Base-by-base conservation (phyloP, 192 early-diverging fungal species). In the Obelidium mucronatum region DNA sequence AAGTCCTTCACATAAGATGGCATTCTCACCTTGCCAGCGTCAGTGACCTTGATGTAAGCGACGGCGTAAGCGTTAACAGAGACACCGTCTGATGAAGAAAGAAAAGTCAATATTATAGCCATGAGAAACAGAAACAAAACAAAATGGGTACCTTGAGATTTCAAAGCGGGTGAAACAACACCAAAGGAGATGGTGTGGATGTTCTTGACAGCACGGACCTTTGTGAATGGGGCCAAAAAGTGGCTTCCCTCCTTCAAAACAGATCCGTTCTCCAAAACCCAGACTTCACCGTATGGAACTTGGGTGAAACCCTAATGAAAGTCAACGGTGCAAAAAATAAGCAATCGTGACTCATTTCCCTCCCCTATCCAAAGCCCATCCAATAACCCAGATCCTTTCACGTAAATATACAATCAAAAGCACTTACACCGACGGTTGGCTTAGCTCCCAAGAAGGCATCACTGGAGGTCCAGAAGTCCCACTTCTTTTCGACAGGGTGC, bases 381-480 rank as follows among this genome's bases (percentile, higher is more conserved):
- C n/a, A n/a, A n/a, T n/a, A n/a, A n/a, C n/a, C n/a, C n/a, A n/a
- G n/a, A n/a, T n/a, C n/a, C n/a, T n/a, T n/a, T n/a, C n/a, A n/a
- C n/a, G n/a, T n/a, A n/a, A n/a, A n/a, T n/a, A n/a, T n/a, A n/a
- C n/a, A n/a, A n/a, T n/a, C n/a, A n/a, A n/a, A 56, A 5, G 3
- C 54, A 76, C 80, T 65, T 67, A 81, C 80, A n/a, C 69, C 63
- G 40, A 80, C 55, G 22, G 70, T 82, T 60, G 85, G 85, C 77
- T 76, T 80, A n/a, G 56, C 44, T 37, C 69, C 72, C 44, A 73
- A 64, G 73, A 85, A 85, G 31, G 83, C 83, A 55, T 82, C 81
- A 35, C 78, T 80, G 48, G 86, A 83, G 31, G 86, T 87, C 86
- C 86, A 87, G 74, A 87, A 87, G 65, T 87, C 86, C 86, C 86